Evolutionary conservation across 1,284 basidiomycete genomes (phyloP).

Genomic region (Cutaneotrichosporon sp.): DNA sequence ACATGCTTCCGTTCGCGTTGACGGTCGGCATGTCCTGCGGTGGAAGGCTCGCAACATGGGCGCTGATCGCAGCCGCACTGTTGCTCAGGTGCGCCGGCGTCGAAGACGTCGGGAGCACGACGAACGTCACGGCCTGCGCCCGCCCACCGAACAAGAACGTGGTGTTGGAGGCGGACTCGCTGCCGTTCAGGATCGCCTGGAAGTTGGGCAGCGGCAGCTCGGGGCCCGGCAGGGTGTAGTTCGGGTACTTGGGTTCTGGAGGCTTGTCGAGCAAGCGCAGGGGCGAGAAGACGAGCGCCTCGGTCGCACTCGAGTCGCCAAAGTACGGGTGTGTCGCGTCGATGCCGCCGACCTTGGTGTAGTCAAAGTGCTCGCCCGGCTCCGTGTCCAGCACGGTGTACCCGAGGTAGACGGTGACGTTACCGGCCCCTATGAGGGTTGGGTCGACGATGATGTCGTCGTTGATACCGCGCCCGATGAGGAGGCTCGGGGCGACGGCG

Average conservation of each 20-base stretch:
- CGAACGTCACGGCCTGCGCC: background rate
- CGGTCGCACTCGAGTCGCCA: constrained; percentile 73
- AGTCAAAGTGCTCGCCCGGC: background rate
- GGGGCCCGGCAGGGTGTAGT: constrained; percentile 71
- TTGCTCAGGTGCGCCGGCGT: constrained; percentile 22
- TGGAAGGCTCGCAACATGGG: background rate
- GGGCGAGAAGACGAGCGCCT: constrained; percentile 75
- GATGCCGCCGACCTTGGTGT: background rate
- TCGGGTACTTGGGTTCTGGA: constrained; percentile 66
- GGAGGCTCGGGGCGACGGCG: constrained; percentile 4
- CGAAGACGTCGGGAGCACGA: constrained; percentile 3
- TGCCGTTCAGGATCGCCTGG: constrained; percentile 23
- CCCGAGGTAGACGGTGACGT: constrained; percentile 5
- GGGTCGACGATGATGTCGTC: background rate
- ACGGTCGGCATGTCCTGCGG: background rate
- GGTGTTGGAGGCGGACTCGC: background rate
- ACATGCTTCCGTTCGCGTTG: constrained; percentile 11
- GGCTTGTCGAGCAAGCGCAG: constrained; percentile 55
- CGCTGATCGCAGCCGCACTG: background rate
- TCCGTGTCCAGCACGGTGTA: constrained; percentile 3
- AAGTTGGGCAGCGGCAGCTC: constrained; percentile 58
- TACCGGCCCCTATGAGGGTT: background rate
- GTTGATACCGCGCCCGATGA: constrained; percentile 15
- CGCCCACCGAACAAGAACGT: constrained; percentile 1
- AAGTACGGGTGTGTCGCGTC: constrained; percentile 53